Evolutionary conservation across 352 stramenopile genomes (phyloP).

Genomic region (Phytophthora kernoviae): DNA sequence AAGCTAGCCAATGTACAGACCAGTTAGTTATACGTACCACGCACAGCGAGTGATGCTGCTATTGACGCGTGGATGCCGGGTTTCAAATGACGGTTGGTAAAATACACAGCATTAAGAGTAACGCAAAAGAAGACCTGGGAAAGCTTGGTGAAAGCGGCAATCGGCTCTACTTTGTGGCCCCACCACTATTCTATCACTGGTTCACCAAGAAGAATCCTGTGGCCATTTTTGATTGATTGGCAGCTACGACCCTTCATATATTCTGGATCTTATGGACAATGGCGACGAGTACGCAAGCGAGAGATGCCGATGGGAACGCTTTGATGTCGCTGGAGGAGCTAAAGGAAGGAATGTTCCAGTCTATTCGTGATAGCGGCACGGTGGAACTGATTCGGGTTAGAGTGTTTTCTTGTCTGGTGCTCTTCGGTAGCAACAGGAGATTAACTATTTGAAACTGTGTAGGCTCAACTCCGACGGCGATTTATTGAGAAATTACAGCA

Average conservation of each 20-base stretch:
- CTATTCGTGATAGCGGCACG: conserved; percentile 64
- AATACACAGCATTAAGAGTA: conserved; percentile 27
- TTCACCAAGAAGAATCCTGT: too few species aligned
- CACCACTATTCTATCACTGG: conserved; percentile 36
- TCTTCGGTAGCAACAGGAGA: neutral
- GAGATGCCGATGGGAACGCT: conserved; percentile 19
- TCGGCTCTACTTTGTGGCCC: conserved; percentile 37
- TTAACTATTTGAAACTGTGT: neutral
- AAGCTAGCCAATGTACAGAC: conserved; percentile 18
- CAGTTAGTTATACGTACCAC: conserved; percentile 40
- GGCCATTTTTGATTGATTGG: too few species aligned
- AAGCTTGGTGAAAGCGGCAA: conserved; percentile 36
- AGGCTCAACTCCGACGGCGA: conserved; percentile 67
- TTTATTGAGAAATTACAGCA: conserved; percentile 78
- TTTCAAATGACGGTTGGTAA: conserved; percentile 40
- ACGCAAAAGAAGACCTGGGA: conserved; percentile 26
- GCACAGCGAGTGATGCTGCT: conserved; percentile 32
- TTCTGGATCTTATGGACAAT: conserved; percentile 20
- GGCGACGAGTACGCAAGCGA: neutral
- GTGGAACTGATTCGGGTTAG: conserved; percentile 65
- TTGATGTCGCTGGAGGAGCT: conserved; percentile 70
- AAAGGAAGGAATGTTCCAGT: conserved; percentile 75
- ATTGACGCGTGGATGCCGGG: conserved; percentile 38
- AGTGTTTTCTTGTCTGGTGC: neutral
- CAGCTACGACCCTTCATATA: conserved; percentile 25